Base-by-base conservation (phyloP, 345 rosid species). In the Corchorus olitorius region DNA sequence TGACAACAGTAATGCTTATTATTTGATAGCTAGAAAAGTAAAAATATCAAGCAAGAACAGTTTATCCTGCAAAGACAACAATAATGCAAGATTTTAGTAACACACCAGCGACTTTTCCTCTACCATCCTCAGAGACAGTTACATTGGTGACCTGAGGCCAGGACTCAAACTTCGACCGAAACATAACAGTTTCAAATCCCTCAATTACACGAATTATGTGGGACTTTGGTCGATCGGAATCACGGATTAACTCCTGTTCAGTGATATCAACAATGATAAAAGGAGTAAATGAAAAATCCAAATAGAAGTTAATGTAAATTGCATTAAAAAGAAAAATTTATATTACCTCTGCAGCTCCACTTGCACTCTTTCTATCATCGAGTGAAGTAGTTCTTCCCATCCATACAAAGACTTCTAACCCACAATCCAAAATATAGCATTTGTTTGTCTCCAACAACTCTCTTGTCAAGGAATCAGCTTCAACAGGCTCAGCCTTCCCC, bases 21-120 rank as follows among this genome's bases (percentile, higher is more conserved):
- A 22, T 41, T 20, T 35, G 12, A 54, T 39, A 11, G 33, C 10
- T 8, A 34, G 49, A 61, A 72, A 8, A 49, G 50, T 35, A 37
- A 45, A 13, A 67, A 74, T 46, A 9, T 37, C 71, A 70, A 15
- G 70, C 41, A 37, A 50, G 70, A 34, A 81, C 17, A 71, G 55
- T 53, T 53, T 70, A 67, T 70, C 66, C 43, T 17, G 48, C 60
- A 77, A 48, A 15, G 33, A 61, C 54, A 19, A 41, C 49, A 67
- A 50, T 56, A 34, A n/a, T 49, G 54, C 22, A 63, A 66, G 74
- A 74, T n/a, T 55, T 37, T 65, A 75, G 52, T 69, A 68, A 82
- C 84, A 68, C 48, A 97, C 99, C 98, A 77, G 99, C 99, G 78
- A 97, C 98, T 86, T 94, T 94, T 87, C 99, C 97, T 85, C 97